Base-by-base conservation (phyloP, 805 yeast species). In the Metschnikowia corniflorae region DNA sequence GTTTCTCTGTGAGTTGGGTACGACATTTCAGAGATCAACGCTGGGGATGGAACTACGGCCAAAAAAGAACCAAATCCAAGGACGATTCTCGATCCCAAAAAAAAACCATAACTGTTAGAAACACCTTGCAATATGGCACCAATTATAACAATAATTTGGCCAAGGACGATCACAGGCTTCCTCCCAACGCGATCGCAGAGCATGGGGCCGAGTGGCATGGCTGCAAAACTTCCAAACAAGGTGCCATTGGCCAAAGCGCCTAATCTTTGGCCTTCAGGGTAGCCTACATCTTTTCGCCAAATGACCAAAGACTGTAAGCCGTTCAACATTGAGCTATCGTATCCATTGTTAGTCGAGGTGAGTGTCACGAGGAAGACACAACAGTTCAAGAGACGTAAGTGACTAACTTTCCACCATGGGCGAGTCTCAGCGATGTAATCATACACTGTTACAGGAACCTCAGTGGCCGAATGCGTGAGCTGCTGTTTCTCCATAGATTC, bases 1-100 rank as follows among this genome's bases (percentile, higher is more conserved):
- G 53, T 41, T 16, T 60, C 66, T 45, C 68, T 51, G 21, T 53
- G 46, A 10, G 55, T 50, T 16, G 80, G 80, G 47, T 59, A 75
- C 2, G 78, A 55, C 14, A 74, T 43, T 48, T 77, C 81, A 4
- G 78, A 63, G 31, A 75, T 62, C 50, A 73, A 57, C 7, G 74
- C 42, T 12, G 80, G 77, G 16, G 74, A 59, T 7, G 72, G 59
- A 27, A 69, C 68, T 23, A 58, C 55, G 10, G 72, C 63, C 35
- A 71, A 37, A 41, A 63, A 62, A 23, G 57, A 54, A 18, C 79
- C 80, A 29, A 65, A 46, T 47, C 81, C 81, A 33, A 75, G 46
- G 27, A 76, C 40, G 29, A 76, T 50, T 60, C 82, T 65, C 0
- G 73, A 53, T 13, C 50, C 68, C 20, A 73, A 56, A 50, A 71